These are phyloP conservation scores for Lagenidium sp. DNA, from an alignment of 352 stramenopile species.

Conservation along the genomic window DNA sequence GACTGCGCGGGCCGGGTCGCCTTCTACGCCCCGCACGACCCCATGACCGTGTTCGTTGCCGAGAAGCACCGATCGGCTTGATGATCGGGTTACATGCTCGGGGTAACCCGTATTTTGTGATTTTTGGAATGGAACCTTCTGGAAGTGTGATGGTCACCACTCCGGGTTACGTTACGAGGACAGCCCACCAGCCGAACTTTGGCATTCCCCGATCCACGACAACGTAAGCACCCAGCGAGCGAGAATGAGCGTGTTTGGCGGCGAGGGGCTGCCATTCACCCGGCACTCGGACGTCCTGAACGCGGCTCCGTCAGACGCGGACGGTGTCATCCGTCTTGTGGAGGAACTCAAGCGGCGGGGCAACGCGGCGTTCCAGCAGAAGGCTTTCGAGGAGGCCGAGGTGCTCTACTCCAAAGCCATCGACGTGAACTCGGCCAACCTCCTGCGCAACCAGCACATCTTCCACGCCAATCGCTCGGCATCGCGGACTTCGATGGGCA, in stretches of 20 bases:
- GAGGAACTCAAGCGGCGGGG: conserved; percentile 84
- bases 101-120: neutral
- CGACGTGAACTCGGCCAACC: conserved; percentile 52
- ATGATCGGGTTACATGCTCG: too few species aligned
- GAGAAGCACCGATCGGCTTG: neutral
- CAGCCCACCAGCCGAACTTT: too few species aligned
- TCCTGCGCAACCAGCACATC: conserved; percentile 65
- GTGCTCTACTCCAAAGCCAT: conserved; percentile 96
- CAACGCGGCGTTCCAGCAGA: conserved; percentile 82
- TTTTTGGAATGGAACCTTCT: neutral
- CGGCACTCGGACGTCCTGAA: conserved; percentile 79
- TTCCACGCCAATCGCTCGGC: conserved; percentile 87
- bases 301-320: conserved; percentile 31
- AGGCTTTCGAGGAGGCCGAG: conserved; percentile 88
- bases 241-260: conserved; percentile 46
- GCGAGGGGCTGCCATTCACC: conserved; percentile 55
- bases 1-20: conserved; percentile 20
- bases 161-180: too few species aligned
- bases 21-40: conserved; percentile 46
- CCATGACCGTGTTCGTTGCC: conserved; percentile 64
- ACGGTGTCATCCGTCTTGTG: conserved; percentile 55
- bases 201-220: neutral
- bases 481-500: conserved; percentile 75
- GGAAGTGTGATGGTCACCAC: neutral
- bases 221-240: neutral